A percentile compares a stretch with the other conserved stretches of the same genome.
These are phyloP conservation scores for Phalaenopsis hybrid DNA, from an alignment of 116 monocot species.

Conservation along the genomic window DNA sequence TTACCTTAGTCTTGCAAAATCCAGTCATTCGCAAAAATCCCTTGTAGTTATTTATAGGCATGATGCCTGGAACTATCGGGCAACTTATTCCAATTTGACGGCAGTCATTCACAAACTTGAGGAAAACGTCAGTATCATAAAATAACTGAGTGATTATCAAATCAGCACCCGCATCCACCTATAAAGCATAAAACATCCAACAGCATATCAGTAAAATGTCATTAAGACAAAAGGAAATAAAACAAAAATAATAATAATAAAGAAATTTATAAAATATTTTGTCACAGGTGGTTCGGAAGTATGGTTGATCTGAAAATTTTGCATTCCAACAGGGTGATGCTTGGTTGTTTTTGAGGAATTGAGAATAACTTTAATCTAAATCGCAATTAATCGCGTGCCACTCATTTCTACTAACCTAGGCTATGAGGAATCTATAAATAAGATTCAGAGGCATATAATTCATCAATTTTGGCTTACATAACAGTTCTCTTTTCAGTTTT, in stretches of 20 bases:
- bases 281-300: too few species aligned
- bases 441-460: too few species aligned
- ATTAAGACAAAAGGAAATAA: background rate
- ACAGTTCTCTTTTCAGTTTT: too few species aligned
- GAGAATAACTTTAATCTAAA: too few species aligned
- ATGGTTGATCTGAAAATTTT: too few species aligned
- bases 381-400: too few species aligned
- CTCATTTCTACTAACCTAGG: too few species aligned
- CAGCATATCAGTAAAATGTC: constrained; percentile 4
- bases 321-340: too few species aligned
- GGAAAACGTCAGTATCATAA: constrained; percentile 79
- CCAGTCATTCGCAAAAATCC: constrained; percentile 76
- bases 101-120: constrained; percentile 90
- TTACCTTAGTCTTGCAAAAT: constrained; percentile 88
- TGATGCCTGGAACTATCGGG: constrained; percentile 89
- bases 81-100: constrained; percentile 86
- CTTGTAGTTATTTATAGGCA: constrained; percentile 94
- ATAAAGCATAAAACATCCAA: constrained; percentile 4
- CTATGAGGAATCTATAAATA: too few species aligned
- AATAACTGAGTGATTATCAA: constrained; percentile 80
- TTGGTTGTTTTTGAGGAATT: too few species aligned
- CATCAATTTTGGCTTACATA: too few species aligned
- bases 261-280: background rate
- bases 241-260: background rate
- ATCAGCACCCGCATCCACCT: constrained; percentile 97